A percentile compares a stretch with the other conserved stretches of the same genome.
Conservation (phyloP, 1,284 basidiomycete genomes). For the Cystobasidium sp. region DNA sequence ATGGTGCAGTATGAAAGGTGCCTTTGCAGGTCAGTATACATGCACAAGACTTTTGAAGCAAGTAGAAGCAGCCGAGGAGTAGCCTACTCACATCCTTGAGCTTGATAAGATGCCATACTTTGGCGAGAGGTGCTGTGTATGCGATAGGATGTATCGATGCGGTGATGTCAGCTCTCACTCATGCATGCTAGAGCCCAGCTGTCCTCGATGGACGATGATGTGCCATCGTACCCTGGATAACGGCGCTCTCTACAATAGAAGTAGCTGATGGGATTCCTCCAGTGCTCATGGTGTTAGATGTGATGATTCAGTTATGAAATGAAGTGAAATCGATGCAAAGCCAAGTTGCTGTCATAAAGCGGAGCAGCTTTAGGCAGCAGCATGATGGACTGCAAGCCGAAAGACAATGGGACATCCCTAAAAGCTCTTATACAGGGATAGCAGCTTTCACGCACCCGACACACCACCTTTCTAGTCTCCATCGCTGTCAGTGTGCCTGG, state of each 20-base stretch:
- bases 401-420: no score
- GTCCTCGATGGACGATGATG: no score
- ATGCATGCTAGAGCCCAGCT: neutral
- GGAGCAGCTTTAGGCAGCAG: neutral
- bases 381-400: no score
- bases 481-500: no score
- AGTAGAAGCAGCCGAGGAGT: conserved; percentile 33
- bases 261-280: conserved; percentile 50
- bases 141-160: neutral
- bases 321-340: neutral
- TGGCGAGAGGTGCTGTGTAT: conserved; percentile 38
- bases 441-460: no score
- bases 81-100: conserved; percentile 50
- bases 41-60: no score
- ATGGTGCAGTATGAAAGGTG: neutral
- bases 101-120: conserved; percentile 55
- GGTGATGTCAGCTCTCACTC: neutral
- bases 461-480: no score
- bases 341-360: neutral
- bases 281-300: conserved; percentile 43
- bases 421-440: no score
- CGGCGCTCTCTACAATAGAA: conserved; percentile 52
- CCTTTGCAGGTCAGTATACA: neutral
- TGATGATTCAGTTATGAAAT: neutral
- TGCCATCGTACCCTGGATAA: conserved; percentile 49